Conservation (phyloP, 2,329 filamentous ascomycete genomes). For the Paecilomyces dactylethromorphus region DNA sequence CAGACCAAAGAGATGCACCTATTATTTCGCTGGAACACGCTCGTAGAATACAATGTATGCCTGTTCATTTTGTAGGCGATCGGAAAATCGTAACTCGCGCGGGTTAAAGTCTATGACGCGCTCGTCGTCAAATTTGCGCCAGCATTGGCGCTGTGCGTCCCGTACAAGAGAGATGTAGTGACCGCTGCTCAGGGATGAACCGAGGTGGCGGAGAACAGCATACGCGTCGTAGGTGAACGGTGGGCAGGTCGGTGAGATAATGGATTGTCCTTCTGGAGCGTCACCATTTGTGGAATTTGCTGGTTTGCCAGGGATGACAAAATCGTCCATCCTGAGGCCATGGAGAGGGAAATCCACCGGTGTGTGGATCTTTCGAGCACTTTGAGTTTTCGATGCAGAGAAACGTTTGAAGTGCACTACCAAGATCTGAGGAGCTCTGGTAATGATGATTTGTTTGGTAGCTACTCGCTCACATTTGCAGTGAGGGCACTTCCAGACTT, state of each 20-base stretch:
- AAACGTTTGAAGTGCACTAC: conserved; percentile 72
- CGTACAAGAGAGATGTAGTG: conserved; percentile 73
- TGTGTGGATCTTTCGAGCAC: conserved; percentile 61
- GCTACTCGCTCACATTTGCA: conserved; percentile 64
- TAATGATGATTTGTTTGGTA: conserved; percentile 66
- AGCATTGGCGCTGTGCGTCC: conserved; percentile 51
- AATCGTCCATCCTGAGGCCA: conserved; percentile 57
- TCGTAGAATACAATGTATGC: conserved; percentile 63
- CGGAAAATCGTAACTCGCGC: conserved; percentile 39
- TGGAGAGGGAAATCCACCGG: conserved; percentile 71
- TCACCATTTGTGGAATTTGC: conserved; percentile 18
- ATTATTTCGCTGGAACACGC: conserved; percentile 38
- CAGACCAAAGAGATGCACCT: conserved; percentile 6
- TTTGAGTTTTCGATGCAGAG: conserved; percentile 49
- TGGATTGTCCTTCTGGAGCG: conserved; percentile 50
- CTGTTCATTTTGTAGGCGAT: conserved; percentile 54
- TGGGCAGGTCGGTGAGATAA: conserved; percentile 38
- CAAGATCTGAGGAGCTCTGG: conserved; percentile 70
- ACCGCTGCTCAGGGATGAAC: conserved; percentile 60
- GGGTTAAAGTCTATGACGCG: conserved; percentile 52
- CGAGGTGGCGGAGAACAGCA: conserved; percentile 72
- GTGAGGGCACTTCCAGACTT: conserved; percentile 65
- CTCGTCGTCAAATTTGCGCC: conserved; percentile 58
- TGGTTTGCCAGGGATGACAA: conserved; percentile 46
- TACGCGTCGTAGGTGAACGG: conserved; percentile 80